Percentiles rank a stretch among this genome's conserved stretches.
Evolutionary conservation across 768 basidiomycete genomes (phyloP).

Genomic region (Gymnopilus junonius): DNA sequence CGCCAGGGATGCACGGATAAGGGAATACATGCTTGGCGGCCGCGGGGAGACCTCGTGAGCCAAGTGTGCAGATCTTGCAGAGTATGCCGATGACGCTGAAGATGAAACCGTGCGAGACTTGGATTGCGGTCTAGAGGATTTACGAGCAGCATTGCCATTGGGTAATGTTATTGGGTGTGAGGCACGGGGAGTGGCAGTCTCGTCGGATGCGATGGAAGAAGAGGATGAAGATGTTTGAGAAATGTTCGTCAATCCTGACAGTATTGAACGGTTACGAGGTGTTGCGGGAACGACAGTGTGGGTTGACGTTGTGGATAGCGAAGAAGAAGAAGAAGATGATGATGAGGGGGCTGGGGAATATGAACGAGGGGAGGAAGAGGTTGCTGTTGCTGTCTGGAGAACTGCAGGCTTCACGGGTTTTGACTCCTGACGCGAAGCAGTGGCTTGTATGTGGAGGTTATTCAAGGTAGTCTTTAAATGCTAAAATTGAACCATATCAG

Average conservation of each 20-base stretch:
- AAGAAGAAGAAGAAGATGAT: slow-evolving; percentile 68
- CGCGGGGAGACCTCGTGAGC: slow-evolving; percentile 22
- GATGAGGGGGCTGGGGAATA: slow-evolving; percentile 58
- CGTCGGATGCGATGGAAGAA: slow-evolving; percentile 42
- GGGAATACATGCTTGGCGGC: slow-evolving; percentile 40
- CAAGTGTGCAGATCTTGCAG: slow-evolving; percentile 20
- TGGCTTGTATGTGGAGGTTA: slow-evolving; percentile 42
- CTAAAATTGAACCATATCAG: slow-evolving; percentile 26
- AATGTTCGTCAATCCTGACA: slow-evolving; percentile 29
- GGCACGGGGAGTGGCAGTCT: slow-evolving; percentile 38
- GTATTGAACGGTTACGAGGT: slow-evolving; percentile 33
- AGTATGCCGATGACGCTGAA: slow-evolving; percentile 28
- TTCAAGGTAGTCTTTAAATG: slow-evolving; percentile 44
- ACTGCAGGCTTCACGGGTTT: slow-evolving; percentile 8
- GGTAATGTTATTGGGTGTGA: slow-evolving; percentile 10
- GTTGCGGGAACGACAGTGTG: slow-evolving; percentile 69
- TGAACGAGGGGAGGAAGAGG: slow-evolving; percentile 38
- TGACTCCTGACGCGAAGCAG: slow-evolving; percentile 34
- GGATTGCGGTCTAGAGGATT: slow-evolving; percentile 24
- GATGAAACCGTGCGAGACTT: slow-evolving; percentile 27
- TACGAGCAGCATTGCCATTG: slow-evolving; percentile 12
- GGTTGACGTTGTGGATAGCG: slow-evolving; percentile 72
- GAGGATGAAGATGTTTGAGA: slow-evolving; percentile 38
- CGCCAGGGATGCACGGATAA: slow-evolving; percentile 51
- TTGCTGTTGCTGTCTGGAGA: slow-evolving; percentile 21